Base-by-base conservation (phyloP, 306 rosid genomes). In the Chamaecrista fasciculata region DNA sequence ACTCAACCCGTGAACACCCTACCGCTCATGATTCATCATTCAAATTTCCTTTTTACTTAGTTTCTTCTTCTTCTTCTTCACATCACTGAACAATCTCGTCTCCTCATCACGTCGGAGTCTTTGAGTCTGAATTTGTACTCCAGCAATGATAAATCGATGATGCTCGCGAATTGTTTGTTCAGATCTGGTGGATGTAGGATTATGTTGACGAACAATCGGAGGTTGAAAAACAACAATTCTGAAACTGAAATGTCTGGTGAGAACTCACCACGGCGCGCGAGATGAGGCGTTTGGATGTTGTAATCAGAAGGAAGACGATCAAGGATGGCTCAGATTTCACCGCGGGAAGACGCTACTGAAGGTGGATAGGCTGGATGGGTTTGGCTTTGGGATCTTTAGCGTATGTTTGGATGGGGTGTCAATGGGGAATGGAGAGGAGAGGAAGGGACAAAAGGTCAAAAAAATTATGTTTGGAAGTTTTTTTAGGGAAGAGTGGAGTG, bases 61-160 rank as follows among this genome's bases (percentile, higher is more conserved):
- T n/a, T n/a, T n/a, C n/a, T n/a, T n/a, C n/a, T n/a, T n/a, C n/a
- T n/a, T n/a, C n/a, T n/a, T n/a, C n/a, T n/a, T n/a, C n/a, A n/a
- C n/a, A n/a, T n/a, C n/a, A n/a, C n/a, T n/a, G 51, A 88, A 94
- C 80, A 36, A 80, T 29, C 37, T 6, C n/a, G 99, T 95, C 3
- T 88, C 91, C 76, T 94, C 31, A 79, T 94, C 11, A 91, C 97
- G 0, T 91, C 97, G 0, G 97, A 94, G 62, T 91, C 96, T 4
- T 63, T 94, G 1, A 91, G 96, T 29, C 91, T 96, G 0, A 85
- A 94, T 48, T 94, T 97, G 99, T 94, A 94, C 44, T 37, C 87
- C 7, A 97, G 99, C 0, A 91, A 77, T 14, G 89, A 84, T 60
- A 78, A 79, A 66, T 91, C 97, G 15, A 91, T 91, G 97, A 85